phyloP scores from a whole-genome alignment of 1,284 basidiomycete genomes.

The Ustilago loliicola region DNA sequence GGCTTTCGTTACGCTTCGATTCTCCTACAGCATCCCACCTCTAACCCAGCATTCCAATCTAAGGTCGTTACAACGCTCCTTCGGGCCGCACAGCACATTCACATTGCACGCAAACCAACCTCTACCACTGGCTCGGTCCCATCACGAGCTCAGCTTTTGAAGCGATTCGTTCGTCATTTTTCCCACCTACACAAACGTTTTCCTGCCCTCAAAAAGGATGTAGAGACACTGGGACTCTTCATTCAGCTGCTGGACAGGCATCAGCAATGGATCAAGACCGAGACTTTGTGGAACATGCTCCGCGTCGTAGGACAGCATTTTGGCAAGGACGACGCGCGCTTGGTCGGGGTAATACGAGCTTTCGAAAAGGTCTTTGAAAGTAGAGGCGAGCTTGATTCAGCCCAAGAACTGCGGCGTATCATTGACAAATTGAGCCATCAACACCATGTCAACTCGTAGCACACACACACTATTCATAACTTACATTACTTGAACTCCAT shows the following conservation, averaged over 20 bases:
- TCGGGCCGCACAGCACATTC: slow-evolving; percentile 23
- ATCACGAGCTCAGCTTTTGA: slow-evolving; percentile 32
- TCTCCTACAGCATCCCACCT: background rate
- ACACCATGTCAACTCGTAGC: slow-evolving; percentile 5
- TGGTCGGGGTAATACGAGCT: slow-evolving; percentile 22
- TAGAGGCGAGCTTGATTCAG: slow-evolving; percentile 15
- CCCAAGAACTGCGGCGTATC: slow-evolving; percentile 9
- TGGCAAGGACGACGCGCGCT: background rate
- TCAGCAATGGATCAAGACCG: slow-evolving; percentile 22
- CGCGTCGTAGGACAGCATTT: slow-evolving; percentile 23
- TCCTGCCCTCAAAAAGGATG: slow-evolving; percentile 12
- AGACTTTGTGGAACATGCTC: slow-evolving; percentile 43
- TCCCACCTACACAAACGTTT: slow-evolving; percentile 19
- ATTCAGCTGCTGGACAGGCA: slow-evolving; percentile 28
- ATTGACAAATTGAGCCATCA: background rate
- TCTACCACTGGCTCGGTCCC: slow-evolving; percentile 10
- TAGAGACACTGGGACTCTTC: slow-evolving; percentile 22
- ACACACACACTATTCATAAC: background rate
- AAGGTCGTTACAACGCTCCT: slow-evolving; percentile 30
- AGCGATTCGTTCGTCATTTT: slow-evolving; percentile 33
- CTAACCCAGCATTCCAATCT: background rate
- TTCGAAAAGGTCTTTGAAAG: slow-evolving; percentile 31
- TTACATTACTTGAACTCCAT: too few species aligned
- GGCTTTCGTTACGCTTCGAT: slow-evolving; percentile 19
- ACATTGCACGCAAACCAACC: background rate